Conservation (phyloP, 2,329 filamentous ascomycete species). For the Xylariomycetidae sp. region DNA sequence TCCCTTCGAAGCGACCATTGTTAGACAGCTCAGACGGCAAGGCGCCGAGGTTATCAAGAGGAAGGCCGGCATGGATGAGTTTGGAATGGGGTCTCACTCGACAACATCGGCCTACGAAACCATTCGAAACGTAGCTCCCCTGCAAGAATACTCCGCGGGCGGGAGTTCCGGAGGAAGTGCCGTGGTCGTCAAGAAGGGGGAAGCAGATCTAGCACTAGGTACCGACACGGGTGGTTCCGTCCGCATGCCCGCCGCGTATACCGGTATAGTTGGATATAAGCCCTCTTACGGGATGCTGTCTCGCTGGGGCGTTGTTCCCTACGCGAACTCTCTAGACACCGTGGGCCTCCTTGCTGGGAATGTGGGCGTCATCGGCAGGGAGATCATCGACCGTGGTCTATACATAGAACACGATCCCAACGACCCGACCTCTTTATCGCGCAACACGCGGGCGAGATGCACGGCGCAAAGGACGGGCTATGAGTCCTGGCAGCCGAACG, state of each 20-base stretch:
- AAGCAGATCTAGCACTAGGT: constrained; percentile 64
- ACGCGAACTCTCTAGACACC: constrained; percentile 89
- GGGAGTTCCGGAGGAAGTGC: constrained; percentile 95
- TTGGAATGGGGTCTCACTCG: constrained; percentile 89
- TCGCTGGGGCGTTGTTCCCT: constrained; percentile 80
- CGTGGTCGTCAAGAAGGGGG: constrained; percentile 66
- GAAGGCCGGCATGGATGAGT: constrained; percentile 96
- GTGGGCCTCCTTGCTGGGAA: constrained; percentile 68
- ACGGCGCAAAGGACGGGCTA: constrained; percentile 25
- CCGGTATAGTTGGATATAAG: constrained; percentile 79
- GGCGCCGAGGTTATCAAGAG: constrained; percentile 62
- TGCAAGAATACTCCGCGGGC: constrained; percentile 56
- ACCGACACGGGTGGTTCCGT: constrained; percentile 94
- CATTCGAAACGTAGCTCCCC: constrained; percentile 49
- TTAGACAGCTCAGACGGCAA: constrained; percentile 58
- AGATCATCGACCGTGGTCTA: constrained; percentile 48
- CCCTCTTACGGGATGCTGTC: constrained; percentile 87
- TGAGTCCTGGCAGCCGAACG: constrained; percentile 3
- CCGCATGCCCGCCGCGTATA: constrained; percentile 82
- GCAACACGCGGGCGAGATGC: constrained; percentile 48
- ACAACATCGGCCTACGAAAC: constrained; percentile 62
- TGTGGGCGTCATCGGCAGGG: constrained; percentile 44
- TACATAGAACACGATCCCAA: constrained; percentile 54
- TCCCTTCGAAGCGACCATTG: constrained; percentile 79
- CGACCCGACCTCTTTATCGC: constrained; percentile 70